Conservation (phyloP, 192 early-diverging fungal species). For the Coemansia sp. region DNA sequence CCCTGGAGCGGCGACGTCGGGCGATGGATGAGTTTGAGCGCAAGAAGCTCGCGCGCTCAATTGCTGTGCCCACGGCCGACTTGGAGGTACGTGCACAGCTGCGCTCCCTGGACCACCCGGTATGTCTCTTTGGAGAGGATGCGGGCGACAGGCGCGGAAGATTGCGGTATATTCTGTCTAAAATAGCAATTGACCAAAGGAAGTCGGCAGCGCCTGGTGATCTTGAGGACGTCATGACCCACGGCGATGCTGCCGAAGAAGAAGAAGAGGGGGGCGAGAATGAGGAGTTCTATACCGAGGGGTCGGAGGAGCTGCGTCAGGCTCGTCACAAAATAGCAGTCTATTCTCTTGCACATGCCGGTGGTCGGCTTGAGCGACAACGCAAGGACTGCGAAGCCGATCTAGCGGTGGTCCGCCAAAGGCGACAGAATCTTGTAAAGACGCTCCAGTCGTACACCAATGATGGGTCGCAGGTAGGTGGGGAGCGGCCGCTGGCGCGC, state of each 20-base stretch:
- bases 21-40: constrained; percentile 72
- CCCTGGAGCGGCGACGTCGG: constrained; percentile 32
- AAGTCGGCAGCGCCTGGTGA: neutral
- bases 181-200: constrained; percentile 33
- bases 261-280: constrained; percentile 58
- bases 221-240: neutral
- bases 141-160: constrained; percentile 84
- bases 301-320: constrained; percentile 65
- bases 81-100: constrained; percentile 69
- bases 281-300: constrained; percentile 85
- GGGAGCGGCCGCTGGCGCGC: constrained; percentile 80
- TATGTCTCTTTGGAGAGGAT: constrained; percentile 94
- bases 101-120: constrained; percentile 78
- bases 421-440: constrained; percentile 58
- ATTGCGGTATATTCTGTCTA: constrained; percentile 72
- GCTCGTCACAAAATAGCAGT: constrained; percentile 69
- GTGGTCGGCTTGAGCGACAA: constrained; percentile 64
- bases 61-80: constrained; percentile 94
- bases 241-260: constrained; percentile 47
- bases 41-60: constrained; percentile 68
- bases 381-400: constrained; percentile 36
- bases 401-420: constrained; percentile 18
- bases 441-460: constrained; percentile 60
- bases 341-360: constrained; percentile 73
- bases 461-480: constrained; percentile 82